Evolutionary conservation across 352 stramenopile species (phyloP), one percentile per base, ranked within the genome.

Genomic region (Aphanomyces stellatus): DNA sequence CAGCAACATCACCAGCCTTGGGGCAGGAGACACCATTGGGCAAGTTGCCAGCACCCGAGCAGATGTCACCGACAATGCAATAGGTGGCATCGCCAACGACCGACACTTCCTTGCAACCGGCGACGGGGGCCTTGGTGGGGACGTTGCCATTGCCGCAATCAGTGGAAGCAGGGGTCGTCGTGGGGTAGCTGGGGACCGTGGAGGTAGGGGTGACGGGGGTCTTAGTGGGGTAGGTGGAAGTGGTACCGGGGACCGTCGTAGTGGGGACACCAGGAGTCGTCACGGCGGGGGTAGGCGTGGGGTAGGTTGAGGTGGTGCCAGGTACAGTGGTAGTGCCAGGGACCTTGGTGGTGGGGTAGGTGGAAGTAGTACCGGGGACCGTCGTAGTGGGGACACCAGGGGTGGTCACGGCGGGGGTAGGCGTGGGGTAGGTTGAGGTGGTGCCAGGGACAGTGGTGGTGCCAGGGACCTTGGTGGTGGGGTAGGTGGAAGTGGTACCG

Each of bases 31-130:
- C 64, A 22, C 70, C 71, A 4, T 42, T 25, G 24, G 71, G 60
- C 1, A 17, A 46, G 25, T 56, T 28, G 13, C 33, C 69, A 10
- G 30, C 31, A 7, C 41, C 71, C 40, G 67, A 74, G 51, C 79
- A 87, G 19, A 84, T 69, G 0, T 65, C 61, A 17, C 76, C 79
- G 13, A 66, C 35, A 25, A 85, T 74, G 63, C 78, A 87, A 51
- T 80, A 87, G 2, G 75, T 81, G 13, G 75, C 72, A 49, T 81
- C 75, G 1, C 69, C 75, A 40, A 69, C 63, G 42, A 87, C 69
- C 15, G 53, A 76, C 34, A 87, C 69, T n/a, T 51, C 37, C 2
- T 56, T 72, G 62, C 78, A 87, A 17, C 28, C 28, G 42, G 37
- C 35, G 7, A 28, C 35, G 27, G 55, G 55, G 51, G 35, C n/a